Conservation (phyloP, 2,329 filamentous ascomycete species). For the Mariannaea elegans region DNA sequence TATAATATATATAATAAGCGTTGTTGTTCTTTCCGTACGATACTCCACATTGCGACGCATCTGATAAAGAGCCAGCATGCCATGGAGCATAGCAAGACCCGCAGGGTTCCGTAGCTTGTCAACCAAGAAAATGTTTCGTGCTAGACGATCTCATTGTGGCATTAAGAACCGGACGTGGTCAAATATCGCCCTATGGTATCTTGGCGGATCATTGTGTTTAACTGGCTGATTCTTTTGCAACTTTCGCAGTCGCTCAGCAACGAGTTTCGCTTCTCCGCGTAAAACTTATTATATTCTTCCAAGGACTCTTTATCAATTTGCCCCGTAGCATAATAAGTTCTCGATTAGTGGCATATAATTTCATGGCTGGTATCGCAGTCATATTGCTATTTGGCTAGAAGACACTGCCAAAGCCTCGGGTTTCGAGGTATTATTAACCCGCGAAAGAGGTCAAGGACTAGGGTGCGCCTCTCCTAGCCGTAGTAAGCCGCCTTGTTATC, state of each 20-base stretch:
- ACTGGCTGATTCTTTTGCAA: too few species aligned
- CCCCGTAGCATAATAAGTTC: neutral
- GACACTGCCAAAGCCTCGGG: slow-evolving; percentile 1
- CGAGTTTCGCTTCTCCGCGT: neutral
- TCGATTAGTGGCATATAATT: neutral
- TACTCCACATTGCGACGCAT: too few species aligned
- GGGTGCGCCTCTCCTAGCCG: neutral
- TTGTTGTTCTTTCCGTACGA: too few species aligned
- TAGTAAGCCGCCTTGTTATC: slow-evolving; percentile 3
- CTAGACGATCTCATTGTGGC: too few species aligned
- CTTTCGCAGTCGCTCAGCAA: neutral
- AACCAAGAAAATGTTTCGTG: too few species aligned
- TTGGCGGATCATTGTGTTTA: too few species aligned
- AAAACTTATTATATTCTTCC: neutral
- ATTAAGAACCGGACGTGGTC: too few species aligned
- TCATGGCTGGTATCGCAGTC: neutral
- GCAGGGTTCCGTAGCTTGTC: too few species aligned
- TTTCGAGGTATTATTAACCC: slow-evolving; percentile 1
- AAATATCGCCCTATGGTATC: too few species aligned
- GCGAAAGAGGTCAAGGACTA: slow-evolving; percentile 3
- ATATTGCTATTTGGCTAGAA: slow-evolving; percentile 4
- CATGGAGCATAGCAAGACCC: too few species aligned
- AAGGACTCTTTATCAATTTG: neutral
- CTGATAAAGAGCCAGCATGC: too few species aligned
- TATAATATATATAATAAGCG: too few species aligned